Evolutionary conservation across 1,284 basidiomycete genomes (phyloP), one percentile per base, ranked within the genome.

Genomic region (Ustanciosporium gigantosporum): DNA sequence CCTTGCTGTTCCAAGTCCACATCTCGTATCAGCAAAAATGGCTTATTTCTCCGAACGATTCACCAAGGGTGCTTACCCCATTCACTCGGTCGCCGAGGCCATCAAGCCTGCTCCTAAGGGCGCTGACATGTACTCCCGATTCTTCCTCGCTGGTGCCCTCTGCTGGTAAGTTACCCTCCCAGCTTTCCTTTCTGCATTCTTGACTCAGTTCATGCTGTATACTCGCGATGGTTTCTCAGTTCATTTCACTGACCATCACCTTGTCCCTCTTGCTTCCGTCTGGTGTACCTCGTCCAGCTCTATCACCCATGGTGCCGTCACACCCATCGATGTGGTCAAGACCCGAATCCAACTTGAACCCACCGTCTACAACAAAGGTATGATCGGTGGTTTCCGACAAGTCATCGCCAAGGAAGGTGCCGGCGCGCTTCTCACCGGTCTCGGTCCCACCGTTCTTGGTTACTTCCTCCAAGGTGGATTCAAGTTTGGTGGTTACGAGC

Each of bases 321-420:
- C 71, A 20, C 70, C 68, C 19, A 58, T 69, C 50, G 68, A 72
- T 70, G 70, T 71, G 31, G 73, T 76, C 65, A 95, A 96, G 84
- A 95, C 92, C 80, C 90, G 93, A 83, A 95, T 96, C 87, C 92
- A 96, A 87, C 90, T 90, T 41, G 73, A 87, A 81, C 78, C 80
- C 55, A 76, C 79, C 74, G 78, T 79, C 44, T 83, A 83, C 82
- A 83, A 83, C 81, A 82, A 80, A 80, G 75, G 75, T 46, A 76
- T 77, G 72, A 56, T 77, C 31, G 70, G 66, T 32, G 68, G 66
- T 43, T 76, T 77, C 75, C 69, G 75, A 40, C 75, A 77, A 57
- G 68, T 77, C 27, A 31, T 76, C 32, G 53, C 66, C 39, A 67
- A 68, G 46, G 75, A 77, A 57, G 75, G 75, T 55, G 55, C 72